Evolutionary conservation across 345 rosid genomes (phyloP).

Genomic region (Salix arbutifolia): DNA sequence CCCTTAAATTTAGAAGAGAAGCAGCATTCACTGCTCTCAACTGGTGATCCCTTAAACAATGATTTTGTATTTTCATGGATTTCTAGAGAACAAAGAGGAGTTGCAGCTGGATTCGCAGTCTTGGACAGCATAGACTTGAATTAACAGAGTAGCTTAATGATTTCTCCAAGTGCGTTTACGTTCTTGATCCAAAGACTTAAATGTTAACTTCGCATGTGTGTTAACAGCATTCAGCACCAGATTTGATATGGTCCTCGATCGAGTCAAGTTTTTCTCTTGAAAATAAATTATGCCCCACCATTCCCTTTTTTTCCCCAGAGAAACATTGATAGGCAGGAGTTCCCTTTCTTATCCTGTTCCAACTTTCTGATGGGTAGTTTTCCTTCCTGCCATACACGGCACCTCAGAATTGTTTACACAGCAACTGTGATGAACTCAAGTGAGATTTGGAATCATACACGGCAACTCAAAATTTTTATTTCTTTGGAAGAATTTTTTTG

Average conservation of each 20-base stretch:
- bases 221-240: not conserved
- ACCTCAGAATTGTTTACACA: too few relatives aligned
- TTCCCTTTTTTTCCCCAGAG: not conserved
- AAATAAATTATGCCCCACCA: not conserved
- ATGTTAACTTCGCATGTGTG: not conserved
- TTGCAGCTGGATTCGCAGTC: slow-evolving; percentile 89
- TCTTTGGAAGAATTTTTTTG: too few relatives aligned
- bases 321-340: not conserved
- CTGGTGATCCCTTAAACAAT: not conserved
- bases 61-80: slow-evolving; percentile 39
- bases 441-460: too few relatives aligned
- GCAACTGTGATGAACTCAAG: too few relatives aligned
- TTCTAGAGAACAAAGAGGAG: slow-evolving; percentile 68
- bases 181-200: not conserved
- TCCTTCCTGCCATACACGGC: not conserved
- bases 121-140: slow-evolving; percentile 85
- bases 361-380: not conserved
- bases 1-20: not conserved
- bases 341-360: not conserved
- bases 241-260: not conserved
- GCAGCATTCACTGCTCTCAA: not conserved
- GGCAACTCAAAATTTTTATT: too few relatives aligned
- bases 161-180: not conserved
- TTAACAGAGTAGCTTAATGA: slow-evolving; percentile 23
- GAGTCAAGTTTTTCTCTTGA: not conserved